Conservation (phyloP, 805 yeast genomes). For the Torulaspora franciscae region DNA sequence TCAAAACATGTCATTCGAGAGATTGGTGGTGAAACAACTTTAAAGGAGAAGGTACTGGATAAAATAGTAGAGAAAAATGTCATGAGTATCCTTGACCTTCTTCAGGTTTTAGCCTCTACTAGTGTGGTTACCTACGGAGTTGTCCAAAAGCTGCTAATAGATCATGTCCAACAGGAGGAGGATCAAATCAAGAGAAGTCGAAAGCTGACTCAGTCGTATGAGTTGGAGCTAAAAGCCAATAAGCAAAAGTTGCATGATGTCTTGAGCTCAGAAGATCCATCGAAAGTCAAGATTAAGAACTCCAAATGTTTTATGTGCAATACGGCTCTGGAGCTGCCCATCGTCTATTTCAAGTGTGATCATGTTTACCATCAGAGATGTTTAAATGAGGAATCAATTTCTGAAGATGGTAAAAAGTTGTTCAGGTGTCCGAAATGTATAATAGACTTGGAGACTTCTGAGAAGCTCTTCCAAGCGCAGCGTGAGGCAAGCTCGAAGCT, state of each 20-base stretch:
- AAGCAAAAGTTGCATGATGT: slow-evolving; percentile 50
- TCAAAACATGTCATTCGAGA: slow-evolving; percentile 45
- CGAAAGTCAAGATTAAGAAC: slow-evolving; percentile 46
- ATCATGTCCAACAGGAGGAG: slow-evolving; percentile 53
- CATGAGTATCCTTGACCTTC: slow-evolving; percentile 69
- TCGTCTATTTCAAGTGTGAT: slow-evolving; percentile 76
- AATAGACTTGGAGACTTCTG: slow-evolving; percentile 63
- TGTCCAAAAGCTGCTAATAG: slow-evolving; percentile 62
- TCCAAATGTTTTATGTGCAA: slow-evolving; percentile 64
- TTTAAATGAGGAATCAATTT: slow-evolving; percentile 44
- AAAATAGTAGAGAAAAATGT: slow-evolving; percentile 49
- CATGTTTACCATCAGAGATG: slow-evolving; percentile 88
- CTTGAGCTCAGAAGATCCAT: slow-evolving; percentile 36
- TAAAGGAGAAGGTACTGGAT: slow-evolving; percentile 45
- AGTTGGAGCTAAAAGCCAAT: slow-evolving; percentile 56
- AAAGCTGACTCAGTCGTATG: slow-evolving; percentile 62
- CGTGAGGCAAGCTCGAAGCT: slow-evolving; percentile 55
- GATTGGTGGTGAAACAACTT: slow-evolving; percentile 48
- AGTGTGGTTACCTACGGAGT: slow-evolving; percentile 66
- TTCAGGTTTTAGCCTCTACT: slow-evolving; percentile 60
- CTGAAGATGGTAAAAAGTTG: slow-evolving; percentile 17
- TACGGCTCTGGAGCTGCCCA: slow-evolving; percentile 65
- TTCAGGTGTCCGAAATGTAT: slow-evolving; percentile 71
- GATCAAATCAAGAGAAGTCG: slow-evolving; percentile 65
- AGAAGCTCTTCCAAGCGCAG: slow-evolving; percentile 54